Conservation (phyloP, 2,329 filamentous ascomycete species). For the Diplocarpon mali region DNA sequence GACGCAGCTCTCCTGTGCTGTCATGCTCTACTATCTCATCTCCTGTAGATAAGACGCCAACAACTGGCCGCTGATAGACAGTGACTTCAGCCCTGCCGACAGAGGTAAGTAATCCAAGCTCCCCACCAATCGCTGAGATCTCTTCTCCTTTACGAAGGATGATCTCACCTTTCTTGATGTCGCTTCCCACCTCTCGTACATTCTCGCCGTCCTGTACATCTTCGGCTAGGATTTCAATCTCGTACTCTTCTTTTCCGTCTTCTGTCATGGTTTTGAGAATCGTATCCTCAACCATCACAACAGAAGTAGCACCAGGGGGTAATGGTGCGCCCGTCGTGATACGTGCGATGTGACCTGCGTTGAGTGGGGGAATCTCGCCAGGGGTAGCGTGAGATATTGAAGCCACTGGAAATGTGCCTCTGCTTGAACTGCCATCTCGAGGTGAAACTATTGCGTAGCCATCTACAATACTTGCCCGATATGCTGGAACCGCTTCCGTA, state of each 20-base stretch:
- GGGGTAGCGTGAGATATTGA: slow-evolving; percentile 79
- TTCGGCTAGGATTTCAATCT: slow-evolving; percentile 75
- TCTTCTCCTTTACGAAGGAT: slow-evolving; percentile 70
- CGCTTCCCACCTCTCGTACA: slow-evolving; percentile 81
- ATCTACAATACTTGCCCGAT: slow-evolving; percentile 91
- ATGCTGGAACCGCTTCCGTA: slow-evolving; percentile 77
- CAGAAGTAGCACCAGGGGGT: slow-evolving; percentile 76
- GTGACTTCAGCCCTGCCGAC: slow-evolving; percentile 63
- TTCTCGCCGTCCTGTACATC: slow-evolving; percentile 73
- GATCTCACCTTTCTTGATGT: slow-evolving; percentile 57
- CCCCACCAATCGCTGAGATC: slow-evolving; percentile 80
- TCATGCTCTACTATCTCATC: slow-evolving; percentile 82
- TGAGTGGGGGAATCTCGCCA: slow-evolving; percentile 51
- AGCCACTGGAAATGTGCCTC: slow-evolving; percentile 75
- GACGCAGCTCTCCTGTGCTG: slow-evolving; percentile 46
- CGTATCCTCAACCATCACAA: slow-evolving; percentile 97
- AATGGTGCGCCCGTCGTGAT: slow-evolving; percentile 93
- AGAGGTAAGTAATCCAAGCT: slow-evolving; percentile 80
- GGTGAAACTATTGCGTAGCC: slow-evolving; percentile 78
- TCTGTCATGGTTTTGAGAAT: slow-evolving; percentile 62
- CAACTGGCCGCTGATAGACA: slow-evolving; percentile 63
- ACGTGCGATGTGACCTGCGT: slow-evolving; percentile 67
- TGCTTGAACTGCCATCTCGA: slow-evolving; percentile 47
- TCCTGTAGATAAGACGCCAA: slow-evolving; percentile 86
- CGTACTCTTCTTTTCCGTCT: slow-evolving; percentile 73